These are phyloP conservation scores for Phanerodontia chrysosporium DNA, from an alignment of 768 basidiomycete species.

Conservation along the genomic window DNA sequence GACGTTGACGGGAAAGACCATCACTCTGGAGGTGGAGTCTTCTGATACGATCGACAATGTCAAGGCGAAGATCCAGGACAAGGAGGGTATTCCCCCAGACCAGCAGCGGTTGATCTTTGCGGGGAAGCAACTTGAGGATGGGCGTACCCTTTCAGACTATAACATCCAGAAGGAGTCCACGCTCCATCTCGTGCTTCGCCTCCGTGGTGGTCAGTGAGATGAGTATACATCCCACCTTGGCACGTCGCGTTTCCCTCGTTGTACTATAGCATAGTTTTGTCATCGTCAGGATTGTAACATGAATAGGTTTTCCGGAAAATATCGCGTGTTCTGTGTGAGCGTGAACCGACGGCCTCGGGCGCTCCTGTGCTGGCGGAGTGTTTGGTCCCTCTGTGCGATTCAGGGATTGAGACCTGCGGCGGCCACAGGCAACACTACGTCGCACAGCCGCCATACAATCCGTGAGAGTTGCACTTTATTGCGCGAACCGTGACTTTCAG, in stretches of 20 bases:
- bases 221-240: background rate
- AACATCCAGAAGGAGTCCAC: constrained; percentile 83
- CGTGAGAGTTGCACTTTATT: too few relatives aligned
- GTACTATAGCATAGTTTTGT: background rate
- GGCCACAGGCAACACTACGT: too few relatives aligned
- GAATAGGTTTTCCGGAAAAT: background rate
- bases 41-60: constrained; percentile 93
- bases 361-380: too few relatives aligned
- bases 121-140: constrained; percentile 93
- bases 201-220: constrained; percentile 61
- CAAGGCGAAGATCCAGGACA: constrained; percentile 78
- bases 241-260: background rate
- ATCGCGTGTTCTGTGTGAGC: too few relatives aligned
- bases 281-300: background rate
- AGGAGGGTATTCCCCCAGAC: constrained; percentile 80
- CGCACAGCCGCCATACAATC: too few relatives aligned
- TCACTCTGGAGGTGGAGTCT: constrained; percentile 92
- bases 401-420: too few relatives aligned
- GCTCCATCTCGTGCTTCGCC: constrained; percentile 52
- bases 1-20: constrained; percentile 87
- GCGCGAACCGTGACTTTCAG: too few relatives aligned
- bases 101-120: constrained; percentile 92
- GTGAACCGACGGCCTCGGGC: too few relatives aligned
- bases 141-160: constrained; percentile 79
- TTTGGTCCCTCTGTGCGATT: too few relatives aligned